Evolutionary conservation across 441 rosid genomes (phyloP).

Genomic region (Arabidopsis hybrid): DNA sequence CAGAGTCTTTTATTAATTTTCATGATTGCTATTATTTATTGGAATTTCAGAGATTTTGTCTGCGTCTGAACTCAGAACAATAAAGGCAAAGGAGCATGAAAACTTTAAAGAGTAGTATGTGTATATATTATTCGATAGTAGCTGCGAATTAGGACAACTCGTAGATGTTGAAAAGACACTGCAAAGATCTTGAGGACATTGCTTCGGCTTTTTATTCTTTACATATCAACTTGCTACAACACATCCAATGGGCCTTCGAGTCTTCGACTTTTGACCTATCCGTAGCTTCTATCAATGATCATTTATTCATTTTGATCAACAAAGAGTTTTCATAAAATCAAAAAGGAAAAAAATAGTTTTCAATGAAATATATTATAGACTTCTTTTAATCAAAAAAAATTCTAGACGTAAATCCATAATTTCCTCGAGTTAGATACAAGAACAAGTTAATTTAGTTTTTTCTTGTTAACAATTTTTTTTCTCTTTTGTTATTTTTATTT

Average conservation of each 20-base stretch:
- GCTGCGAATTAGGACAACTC: constrained; percentile 43
- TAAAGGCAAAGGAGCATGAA: constrained; percentile 40
- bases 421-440: no score
- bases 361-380: no score
- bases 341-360: background rate
- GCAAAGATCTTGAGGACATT: constrained; percentile 39
- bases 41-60: constrained; percentile 35
- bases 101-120: constrained; percentile 35
- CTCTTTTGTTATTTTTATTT: no score
- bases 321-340: background rate
- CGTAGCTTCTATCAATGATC: constrained; percentile 3
- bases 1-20: background rate
- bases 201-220: constrained; percentile 32
- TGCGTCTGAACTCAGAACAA: constrained; percentile 36
- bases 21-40: constrained; percentile 16
- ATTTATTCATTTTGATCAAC: background rate
- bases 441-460: no score
- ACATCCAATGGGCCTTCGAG: constrained; percentile 49
- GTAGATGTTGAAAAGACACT: constrained; percentile 45
- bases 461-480: no score
- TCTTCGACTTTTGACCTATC: constrained; percentile 31
- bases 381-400: background rate
- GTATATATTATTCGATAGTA: constrained; percentile 33
- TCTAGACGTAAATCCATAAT: no score
- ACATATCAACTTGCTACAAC: constrained; percentile 43